These are phyloP conservation scores for Cubamyces lactineus DNA, from an alignment of 768 basidiomycete genomes.

Conservation along the genomic window DNA sequence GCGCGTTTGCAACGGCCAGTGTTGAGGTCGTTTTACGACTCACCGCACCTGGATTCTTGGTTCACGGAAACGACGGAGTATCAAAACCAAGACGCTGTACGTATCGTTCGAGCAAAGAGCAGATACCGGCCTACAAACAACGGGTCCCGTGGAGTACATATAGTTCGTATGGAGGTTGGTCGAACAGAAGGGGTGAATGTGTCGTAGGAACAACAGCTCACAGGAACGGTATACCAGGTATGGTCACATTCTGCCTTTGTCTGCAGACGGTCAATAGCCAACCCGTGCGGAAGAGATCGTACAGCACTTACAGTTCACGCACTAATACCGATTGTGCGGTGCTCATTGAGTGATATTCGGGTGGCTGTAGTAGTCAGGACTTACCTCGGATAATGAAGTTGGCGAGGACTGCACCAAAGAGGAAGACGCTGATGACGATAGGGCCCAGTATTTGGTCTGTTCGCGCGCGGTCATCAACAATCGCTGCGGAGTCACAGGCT, in stretches of 20 bases:
- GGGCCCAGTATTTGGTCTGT: conserved; percentile 85
- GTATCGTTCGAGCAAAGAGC: background rate
- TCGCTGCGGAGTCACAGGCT: background rate
- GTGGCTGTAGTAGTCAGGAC: conserved; percentile 26
- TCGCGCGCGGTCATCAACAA: background rate
- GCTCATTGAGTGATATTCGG: too few species aligned
- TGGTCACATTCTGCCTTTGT: conserved; percentile 40
- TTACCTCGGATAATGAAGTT: conserved; percentile 89
- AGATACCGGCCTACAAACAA: background rate
- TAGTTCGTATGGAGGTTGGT: background rate
- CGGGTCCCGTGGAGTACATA: background rate
- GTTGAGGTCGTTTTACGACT: too few species aligned
- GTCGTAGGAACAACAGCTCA: background rate
- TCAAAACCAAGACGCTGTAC: too few species aligned
- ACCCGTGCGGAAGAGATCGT: background rate
- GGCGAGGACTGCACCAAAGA: conserved; percentile 86
- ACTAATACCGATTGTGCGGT: too few species aligned
- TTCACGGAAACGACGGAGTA: too few species aligned
- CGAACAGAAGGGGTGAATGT: background rate
- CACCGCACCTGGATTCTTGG: too few species aligned
- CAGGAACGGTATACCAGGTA: conserved; percentile 34
- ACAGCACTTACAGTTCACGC: conserved; percentile 58
- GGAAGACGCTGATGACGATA: conserved; percentile 72
- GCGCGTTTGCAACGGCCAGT: too few species aligned
- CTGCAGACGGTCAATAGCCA: conserved; percentile 23